These are phyloP conservation scores for Cercospora janseana DNA, from an alignment of 2,329 filamentous ascomycete species.

Conservation along the genomic window DNA sequence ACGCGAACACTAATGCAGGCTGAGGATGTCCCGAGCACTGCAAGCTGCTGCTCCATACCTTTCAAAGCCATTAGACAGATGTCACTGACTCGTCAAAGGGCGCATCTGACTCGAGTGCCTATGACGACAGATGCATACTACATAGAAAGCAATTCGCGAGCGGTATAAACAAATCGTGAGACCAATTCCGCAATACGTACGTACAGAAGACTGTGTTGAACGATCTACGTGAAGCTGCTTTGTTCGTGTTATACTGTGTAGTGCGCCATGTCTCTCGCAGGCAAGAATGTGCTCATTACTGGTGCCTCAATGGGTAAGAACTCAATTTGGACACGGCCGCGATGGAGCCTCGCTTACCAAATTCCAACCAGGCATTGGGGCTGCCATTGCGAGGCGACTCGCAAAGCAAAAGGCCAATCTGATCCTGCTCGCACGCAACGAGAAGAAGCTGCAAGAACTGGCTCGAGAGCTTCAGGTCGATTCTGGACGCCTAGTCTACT, in stretches of 20 bases:
- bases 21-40: too few relatives aligned
- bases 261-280: conserved; percentile 20
- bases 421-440: conserved; percentile 45
- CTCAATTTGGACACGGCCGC: background rate
- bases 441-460: conserved; percentile 31
- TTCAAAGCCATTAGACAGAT: too few relatives aligned
- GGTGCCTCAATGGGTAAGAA: conserved; percentile 24
- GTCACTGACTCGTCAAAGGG: too few relatives aligned
- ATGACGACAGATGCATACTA: too few relatives aligned
- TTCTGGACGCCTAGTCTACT: conserved; percentile 30
- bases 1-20: too few relatives aligned
- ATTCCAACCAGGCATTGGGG: conserved; percentile 43
- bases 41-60: too few relatives aligned
- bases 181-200: too few relatives aligned
- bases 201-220: too few relatives aligned
- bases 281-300: conserved; percentile 26
- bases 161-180: too few relatives aligned
- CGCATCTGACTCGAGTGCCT: too few relatives aligned
- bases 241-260: background rate
- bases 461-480: conserved; percentile 21
- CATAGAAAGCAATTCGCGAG: too few relatives aligned
- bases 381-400: conserved; percentile 44
- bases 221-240: too few relatives aligned
- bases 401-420: conserved; percentile 44
- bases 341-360: background rate